These are phyloP conservation scores for Pouteria campechiana DNA, from an alignment of 179 eudicot species.

Conservation along the genomic window DNA sequence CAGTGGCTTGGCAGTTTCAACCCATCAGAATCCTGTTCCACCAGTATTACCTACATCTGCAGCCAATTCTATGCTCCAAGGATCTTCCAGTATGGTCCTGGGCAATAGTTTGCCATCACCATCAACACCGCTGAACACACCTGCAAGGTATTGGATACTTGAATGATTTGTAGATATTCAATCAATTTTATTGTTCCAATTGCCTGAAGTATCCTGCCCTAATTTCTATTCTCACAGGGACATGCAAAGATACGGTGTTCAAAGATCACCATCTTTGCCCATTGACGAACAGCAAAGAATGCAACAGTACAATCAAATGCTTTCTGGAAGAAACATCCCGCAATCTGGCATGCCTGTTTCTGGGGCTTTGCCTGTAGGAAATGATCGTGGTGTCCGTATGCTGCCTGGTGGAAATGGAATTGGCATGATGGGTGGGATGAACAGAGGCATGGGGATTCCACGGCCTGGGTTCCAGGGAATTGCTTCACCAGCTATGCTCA, in stretches of 20 bases:
- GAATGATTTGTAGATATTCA: neutral
- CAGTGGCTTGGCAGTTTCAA: slow-evolving; percentile 43
- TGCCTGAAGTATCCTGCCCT: no score
- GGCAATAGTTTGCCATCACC: slow-evolving; percentile 51
- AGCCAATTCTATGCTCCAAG: slow-evolving; percentile 38
- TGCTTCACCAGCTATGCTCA: slow-evolving; percentile 51
- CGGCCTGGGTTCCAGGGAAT: slow-evolving; percentile 71
- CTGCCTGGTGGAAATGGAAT: slow-evolving; percentile 60
- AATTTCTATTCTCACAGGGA: slow-evolving; percentile 27
- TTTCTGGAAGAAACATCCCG: slow-evolving; percentile 59
- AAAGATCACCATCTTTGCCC: slow-evolving; percentile 58
- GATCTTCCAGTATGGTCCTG: slow-evolving; percentile 37
- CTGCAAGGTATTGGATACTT: slow-evolving; percentile 40
- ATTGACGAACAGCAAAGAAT: slow-evolving; percentile 81
- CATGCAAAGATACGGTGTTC: slow-evolving; percentile 52
- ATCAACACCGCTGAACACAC: slow-evolving; percentile 33
- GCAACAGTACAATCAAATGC: slow-evolving; percentile 57
- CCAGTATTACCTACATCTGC: slow-evolving; percentile 45
- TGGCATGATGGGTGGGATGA: slow-evolving; percentile 47
- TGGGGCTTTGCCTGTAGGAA: slow-evolving; percentile 54
- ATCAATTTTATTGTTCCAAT: no score
- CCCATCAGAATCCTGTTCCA: slow-evolving; percentile 35
- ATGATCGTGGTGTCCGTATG: slow-evolving; percentile 58
- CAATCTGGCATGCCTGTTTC: slow-evolving; percentile 40
- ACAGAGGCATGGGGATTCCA: slow-evolving; percentile 40